Evolutionary conservation across 805 yeast genomes (phyloP), one percentile per base, ranked within the genome.

Genomic region (Jamesozyma jinghongensis): DNA sequence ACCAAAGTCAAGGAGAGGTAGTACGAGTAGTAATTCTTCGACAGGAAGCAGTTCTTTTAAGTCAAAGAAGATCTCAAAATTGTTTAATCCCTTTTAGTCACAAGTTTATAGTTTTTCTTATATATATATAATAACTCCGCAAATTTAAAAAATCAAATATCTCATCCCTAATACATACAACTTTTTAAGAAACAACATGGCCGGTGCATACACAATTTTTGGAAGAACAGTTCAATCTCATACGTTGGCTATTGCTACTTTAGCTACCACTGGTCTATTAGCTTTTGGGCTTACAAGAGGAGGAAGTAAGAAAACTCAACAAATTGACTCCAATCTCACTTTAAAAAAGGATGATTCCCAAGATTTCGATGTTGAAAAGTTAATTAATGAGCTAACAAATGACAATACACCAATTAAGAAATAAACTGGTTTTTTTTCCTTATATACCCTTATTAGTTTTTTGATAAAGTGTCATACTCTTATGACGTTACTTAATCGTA

Each of bases 161-260:
- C 6, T 7, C 26, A 22, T 22, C 26, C 26, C 26, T 22, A 22
- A 22, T 7, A 46, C 27, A 52, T 45, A 29, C n/a, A n/a, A n/a
- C n/a, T n/a, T n/a, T n/a, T n/a, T n/a, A n/a, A n/a, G n/a, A n/a
- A 36, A 17, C 11, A 37, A 32, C 28, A 53, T 53, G 58, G 49
- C 50, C 6, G 44, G 46, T 59, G 83, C 85, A 60, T 88, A 88
- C 73, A 70, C 67, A 48, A 81, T 88, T 54, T 71, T 86, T 55
- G 97, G 97, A 45, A 85, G 71, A 68, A 67, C 84, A 47, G 79
- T 88, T 55, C 86, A 79, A 56, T 77, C 97, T 45, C 92, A 87
- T 68, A 80, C 75, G 48, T 77, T 88, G 62, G 82, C 96, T 37
- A 66, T 87, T 52, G 88, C 82, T 50, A 86, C 96, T 4, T 33